Conservation (phyloP, 2,329 filamentous ascomycete genomes). For the Onygenales sp. region DNA sequence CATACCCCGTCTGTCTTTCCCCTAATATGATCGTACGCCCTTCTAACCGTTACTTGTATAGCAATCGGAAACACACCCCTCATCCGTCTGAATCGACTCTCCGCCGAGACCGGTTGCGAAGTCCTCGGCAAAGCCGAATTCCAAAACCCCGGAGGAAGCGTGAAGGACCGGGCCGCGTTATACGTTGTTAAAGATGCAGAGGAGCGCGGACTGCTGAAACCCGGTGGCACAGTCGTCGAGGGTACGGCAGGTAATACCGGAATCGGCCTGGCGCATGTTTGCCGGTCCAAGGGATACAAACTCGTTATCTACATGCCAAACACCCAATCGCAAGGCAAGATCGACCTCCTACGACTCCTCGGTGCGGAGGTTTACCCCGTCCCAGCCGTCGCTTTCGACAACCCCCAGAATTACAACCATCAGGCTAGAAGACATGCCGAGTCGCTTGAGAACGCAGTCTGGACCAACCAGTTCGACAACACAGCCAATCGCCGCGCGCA, state of each 20-base stretch:
- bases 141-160: slow-evolving; percentile 91
- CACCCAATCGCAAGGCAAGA: slow-evolving; percentile 96
- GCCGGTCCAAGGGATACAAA: slow-evolving; percentile 81
- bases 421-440: slow-evolving; percentile 89
- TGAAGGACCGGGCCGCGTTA: slow-evolving; percentile 92
- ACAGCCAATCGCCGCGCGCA: slow-evolving; percentile 86
- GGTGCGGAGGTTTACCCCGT: slow-evolving; percentile 95
- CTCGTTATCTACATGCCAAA: slow-evolving; percentile 99
- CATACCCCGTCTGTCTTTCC: neutral
- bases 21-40: neutral
- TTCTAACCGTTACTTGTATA: slow-evolving; percentile 27
- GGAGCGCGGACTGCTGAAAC: slow-evolving; percentile 67
- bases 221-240: slow-evolving; percentile 91
- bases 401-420: slow-evolving; percentile 96
- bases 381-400: slow-evolving; percentile 88
- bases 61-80: slow-evolving; percentile 97
- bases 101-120: slow-evolving; percentile 84
- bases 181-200: slow-evolving; percentile 93
- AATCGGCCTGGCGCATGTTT: slow-evolving; percentile 94
- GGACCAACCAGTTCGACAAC: slow-evolving; percentile 99
- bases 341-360: slow-evolving; percentile 80
- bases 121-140: slow-evolving; percentile 96
- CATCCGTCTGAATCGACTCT: slow-evolving; percentile 80
- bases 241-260: slow-evolving; percentile 97
- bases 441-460: slow-evolving; percentile 74